Percentiles rank a stretch among this genome's conserved stretches.
Conservation (phyloP, 2,329 filamentous ascomycete species). For the Pseudonectria buxi region DNA sequence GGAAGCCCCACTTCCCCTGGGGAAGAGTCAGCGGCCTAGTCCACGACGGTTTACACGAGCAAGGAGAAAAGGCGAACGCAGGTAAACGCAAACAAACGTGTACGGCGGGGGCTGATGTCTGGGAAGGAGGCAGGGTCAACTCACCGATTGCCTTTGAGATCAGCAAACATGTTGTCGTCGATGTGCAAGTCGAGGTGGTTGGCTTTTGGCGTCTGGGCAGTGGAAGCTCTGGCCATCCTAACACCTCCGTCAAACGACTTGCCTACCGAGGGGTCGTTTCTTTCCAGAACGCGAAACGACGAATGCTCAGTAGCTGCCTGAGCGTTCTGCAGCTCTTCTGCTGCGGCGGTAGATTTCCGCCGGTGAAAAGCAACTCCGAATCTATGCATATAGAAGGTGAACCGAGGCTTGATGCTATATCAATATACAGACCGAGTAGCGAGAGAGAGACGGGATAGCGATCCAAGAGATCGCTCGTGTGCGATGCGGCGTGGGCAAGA, state of each 20-base stretch:
- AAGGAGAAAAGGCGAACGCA: constrained; percentile 14
- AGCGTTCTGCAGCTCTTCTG: constrained; percentile 47
- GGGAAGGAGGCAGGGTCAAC: constrained; percentile 23
- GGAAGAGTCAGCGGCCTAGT: constrained; percentile 30
- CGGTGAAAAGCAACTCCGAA: constrained; percentile 52
- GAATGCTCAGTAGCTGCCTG: constrained; percentile 38
- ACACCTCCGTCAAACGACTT: constrained; percentile 47
- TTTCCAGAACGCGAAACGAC: constrained; percentile 54
- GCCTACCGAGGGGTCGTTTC: constrained; percentile 36
- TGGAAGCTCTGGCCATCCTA: constrained; percentile 33
- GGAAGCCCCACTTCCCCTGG: constrained; percentile 53
- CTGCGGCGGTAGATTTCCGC: constrained; percentile 53
- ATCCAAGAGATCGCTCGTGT: constrained; percentile 9
- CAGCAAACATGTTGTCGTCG: constrained; percentile 54
- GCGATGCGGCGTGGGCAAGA: constrained; percentile 7
- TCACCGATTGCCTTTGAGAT: constrained; percentile 49
- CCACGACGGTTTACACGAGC: constrained; percentile 21
- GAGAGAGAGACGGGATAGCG: constrained; percentile 4
- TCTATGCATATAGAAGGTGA: constrained; percentile 49
- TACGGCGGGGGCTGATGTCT: constrained; percentile 10
- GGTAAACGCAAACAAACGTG: constrained; percentile 6
- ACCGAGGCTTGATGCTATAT: constrained; percentile 13
- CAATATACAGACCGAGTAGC: constrained; percentile 19
- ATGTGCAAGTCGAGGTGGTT: constrained; percentile 35
- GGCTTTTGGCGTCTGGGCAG: constrained; percentile 31